phyloP scores from a whole-genome alignment of 441 rosid genomes.

The Biscutella laevigata region DNA sequence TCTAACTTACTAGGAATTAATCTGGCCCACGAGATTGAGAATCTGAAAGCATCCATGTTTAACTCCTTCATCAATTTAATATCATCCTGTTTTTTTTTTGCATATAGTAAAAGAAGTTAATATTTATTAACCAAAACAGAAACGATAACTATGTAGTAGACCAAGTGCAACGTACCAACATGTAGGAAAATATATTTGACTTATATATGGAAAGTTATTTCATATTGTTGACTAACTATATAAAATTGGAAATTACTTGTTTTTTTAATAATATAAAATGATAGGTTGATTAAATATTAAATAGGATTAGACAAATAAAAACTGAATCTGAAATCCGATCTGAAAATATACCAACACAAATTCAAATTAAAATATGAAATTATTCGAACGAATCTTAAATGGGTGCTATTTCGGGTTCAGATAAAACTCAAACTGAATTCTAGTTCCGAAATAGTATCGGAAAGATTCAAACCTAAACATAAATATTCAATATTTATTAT shows the following conservation, averaged over 20 bases:
- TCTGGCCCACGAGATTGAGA: constrained; percentile 48
- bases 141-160: not conserved
- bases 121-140: not conserved
- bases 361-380: too few relatives aligned
- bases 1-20: constrained; percentile 42
- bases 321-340: too few relatives aligned
- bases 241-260: not conserved
- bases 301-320: too few relatives aligned
- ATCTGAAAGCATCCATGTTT: constrained; percentile 34
- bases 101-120: too few relatives aligned
- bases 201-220: not conserved
- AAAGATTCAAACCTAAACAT: too few relatives aligned
- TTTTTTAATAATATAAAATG: not conserved
- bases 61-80: constrained; percentile 27
- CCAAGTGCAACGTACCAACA: not conserved
- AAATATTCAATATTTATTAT: too few relatives aligned
- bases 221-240: not conserved
- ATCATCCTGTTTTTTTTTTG: constrained; percentile 28
- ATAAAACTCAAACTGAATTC: too few relatives aligned
- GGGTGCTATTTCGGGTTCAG: too few relatives aligned
- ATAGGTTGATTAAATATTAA: too few relatives aligned
- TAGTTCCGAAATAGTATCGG: too few relatives aligned
- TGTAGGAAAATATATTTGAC: not conserved
- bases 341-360: too few relatives aligned
- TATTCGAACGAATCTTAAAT: too few relatives aligned